These are phyloP conservation scores for Cutaneotrichosporon cavernicola DNA, from an alignment of 1,284 basidiomycete species.

Conservation along the genomic window DNA sequence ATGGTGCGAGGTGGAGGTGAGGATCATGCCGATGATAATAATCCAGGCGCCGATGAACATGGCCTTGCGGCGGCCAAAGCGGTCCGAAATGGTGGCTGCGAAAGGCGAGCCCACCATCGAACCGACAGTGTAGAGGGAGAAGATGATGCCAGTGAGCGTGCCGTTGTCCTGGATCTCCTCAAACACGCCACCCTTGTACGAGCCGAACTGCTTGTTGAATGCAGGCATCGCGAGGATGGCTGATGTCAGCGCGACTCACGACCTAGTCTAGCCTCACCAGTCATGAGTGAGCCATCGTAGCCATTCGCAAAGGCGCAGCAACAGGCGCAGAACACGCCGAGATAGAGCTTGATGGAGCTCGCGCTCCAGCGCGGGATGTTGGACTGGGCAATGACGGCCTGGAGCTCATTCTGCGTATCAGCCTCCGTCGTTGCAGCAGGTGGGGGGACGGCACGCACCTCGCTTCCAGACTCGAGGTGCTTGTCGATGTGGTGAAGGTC, in stretches of 20 bases:
- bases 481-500: neutral
- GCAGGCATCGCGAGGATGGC: constrained; percentile 28
- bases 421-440: neutral
- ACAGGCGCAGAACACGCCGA: constrained; percentile 33
- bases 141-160: constrained; percentile 30
- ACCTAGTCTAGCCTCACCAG: constrained; percentile 8
- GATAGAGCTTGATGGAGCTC: constrained; percentile 30
- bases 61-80: constrained; percentile 58
- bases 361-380: constrained; percentile 31
- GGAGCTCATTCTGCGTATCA: constrained; percentile 25
- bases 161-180: constrained; percentile 19
- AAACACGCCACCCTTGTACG: neutral
- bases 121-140: constrained; percentile 37
- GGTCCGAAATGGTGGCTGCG: constrained; percentile 42
- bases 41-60: constrained; percentile 57
- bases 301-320: constrained; percentile 43
- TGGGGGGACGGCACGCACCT: neutral
- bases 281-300: constrained; percentile 33
- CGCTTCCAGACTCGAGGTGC: neutral
- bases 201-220: constrained; percentile 31
- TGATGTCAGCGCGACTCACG: constrained; percentile 9
- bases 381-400: constrained; percentile 24
- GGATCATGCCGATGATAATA: constrained; percentile 53
- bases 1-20: constrained; percentile 35
- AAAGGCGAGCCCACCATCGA: constrained; percentile 27